Percentiles rank a stretch among this genome's conserved stretches.
Evolutionary conservation across 2,329 filamentous ascomycete genomes (phyloP).

Genomic region (Metarhizium sp.): DNA sequence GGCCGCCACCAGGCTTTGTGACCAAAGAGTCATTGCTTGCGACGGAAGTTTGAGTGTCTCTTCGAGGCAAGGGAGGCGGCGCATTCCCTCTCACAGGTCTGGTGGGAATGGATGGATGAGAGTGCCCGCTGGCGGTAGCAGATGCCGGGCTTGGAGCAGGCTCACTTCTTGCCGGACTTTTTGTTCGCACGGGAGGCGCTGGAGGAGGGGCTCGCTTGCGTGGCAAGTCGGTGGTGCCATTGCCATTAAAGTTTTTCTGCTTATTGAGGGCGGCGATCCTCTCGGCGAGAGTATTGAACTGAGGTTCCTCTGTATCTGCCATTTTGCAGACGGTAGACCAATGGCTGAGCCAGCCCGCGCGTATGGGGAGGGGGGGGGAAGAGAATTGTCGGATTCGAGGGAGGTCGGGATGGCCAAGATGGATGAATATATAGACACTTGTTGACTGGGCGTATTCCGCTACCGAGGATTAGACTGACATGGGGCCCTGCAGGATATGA

Average conservation of each 20-base stretch:
- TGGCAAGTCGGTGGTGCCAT: slow-evolving; percentile 25
- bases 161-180: slow-evolving; percentile 25
- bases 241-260: slow-evolving; percentile 45
- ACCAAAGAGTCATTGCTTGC: slow-evolving; percentile 2
- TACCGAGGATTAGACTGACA: background rate
- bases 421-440: background rate
- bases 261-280: slow-evolving; percentile 55
- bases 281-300: slow-evolving; percentile 51
- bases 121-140: slow-evolving; percentile 12
- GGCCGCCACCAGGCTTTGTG: slow-evolving; percentile 13
- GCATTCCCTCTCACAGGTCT: slow-evolving; percentile 28
- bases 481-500: background rate
- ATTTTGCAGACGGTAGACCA: slow-evolving; percentile 24
- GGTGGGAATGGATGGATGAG: slow-evolving; percentile 22
- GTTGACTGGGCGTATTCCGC: background rate
- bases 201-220: slow-evolving; percentile 30
- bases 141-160: slow-evolving; percentile 20
- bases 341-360: background rate
- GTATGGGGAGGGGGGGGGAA: too few relatives aligned
- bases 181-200: slow-evolving; percentile 32
- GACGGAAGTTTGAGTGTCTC: slow-evolving; percentile 14
- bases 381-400: background rate
- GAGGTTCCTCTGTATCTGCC: slow-evolving; percentile 53
- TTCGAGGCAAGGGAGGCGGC: slow-evolving; percentile 27
- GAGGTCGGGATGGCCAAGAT: background rate